phyloP scores from a whole-genome alignment of 2,329 filamentous ascomycete genomes.

The Colletotrichum cordylinicola region DNA sequence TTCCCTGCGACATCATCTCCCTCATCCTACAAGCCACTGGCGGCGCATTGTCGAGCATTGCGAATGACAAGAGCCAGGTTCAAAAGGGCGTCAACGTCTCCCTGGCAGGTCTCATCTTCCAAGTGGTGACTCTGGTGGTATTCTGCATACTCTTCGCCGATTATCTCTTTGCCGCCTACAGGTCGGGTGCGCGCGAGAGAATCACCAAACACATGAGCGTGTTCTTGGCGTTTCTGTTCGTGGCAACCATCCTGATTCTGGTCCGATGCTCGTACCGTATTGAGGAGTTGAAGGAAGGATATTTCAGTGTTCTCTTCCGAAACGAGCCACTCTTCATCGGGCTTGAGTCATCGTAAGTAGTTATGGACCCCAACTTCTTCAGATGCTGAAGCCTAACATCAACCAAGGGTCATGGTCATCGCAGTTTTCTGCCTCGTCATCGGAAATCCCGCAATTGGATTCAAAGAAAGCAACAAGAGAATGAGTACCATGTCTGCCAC shows the following conservation, averaged over 20 bases:
- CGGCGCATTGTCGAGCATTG: conserved; percentile 46
- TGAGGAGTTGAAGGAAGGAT: conserved; percentile 63
- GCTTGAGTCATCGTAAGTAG: conserved; percentile 41
- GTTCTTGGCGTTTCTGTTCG: conserved; percentile 54
- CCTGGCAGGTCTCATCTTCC: conserved; percentile 56
- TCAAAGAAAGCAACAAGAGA: neutral
- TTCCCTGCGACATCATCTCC: conserved; percentile 56
- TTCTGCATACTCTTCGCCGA: conserved; percentile 48
- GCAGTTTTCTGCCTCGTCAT: conserved; percentile 11
- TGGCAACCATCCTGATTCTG: conserved; percentile 61
- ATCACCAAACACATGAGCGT: conserved; percentile 42
- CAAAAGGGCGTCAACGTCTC: conserved; percentile 52
- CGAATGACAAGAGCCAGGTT: conserved; percentile 19
- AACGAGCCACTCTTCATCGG: conserved; percentile 48
- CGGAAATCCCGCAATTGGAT: conserved; percentile 6
- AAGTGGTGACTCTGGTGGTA: conserved; percentile 52
- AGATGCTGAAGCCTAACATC: neutral
- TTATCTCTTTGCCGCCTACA: conserved; percentile 39
- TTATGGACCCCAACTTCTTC: accelerated
- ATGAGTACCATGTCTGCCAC: neutral
- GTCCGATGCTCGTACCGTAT: conserved; percentile 64
- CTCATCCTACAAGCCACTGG: conserved; percentile 59
- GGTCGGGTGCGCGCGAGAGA: conserved; percentile 30
- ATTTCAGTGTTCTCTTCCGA: conserved; percentile 51
- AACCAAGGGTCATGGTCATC: neutral